Conservation (phyloP, 495 filamentous ascomycete genomes). For the Aspergillus ostianus region DNA sequence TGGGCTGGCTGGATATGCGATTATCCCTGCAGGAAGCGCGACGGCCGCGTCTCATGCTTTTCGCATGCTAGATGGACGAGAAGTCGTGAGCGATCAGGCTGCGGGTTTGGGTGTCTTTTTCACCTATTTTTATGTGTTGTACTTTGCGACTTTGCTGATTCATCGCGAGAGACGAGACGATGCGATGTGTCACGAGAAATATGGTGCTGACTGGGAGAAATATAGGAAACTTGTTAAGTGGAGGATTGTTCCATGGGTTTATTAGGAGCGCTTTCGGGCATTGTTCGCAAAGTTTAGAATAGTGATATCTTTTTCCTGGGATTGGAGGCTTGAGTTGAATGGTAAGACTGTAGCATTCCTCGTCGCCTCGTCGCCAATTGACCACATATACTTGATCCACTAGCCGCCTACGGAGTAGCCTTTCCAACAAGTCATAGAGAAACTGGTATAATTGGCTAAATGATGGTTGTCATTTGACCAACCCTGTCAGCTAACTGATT, state of each 20-base stretch:
- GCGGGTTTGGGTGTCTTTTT: slow-evolving; percentile 71
- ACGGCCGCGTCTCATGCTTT: slow-evolving; percentile 45
- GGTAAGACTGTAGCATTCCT: no score
- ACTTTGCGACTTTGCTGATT: slow-evolving; percentile 78
- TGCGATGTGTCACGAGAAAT: slow-evolving; percentile 77
- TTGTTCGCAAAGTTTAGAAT: no score
- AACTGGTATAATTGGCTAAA: no score
- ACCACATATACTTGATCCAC: no score
- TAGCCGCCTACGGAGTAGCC: no score
- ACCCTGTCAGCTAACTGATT: no score
- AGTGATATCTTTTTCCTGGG: no score
- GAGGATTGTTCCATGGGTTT: slow-evolving; percentile 78
- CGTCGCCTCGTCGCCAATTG: no score
- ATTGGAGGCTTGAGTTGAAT: no score
- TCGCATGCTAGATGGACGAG: slow-evolving; percentile 37
- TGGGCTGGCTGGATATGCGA: slow-evolving; percentile 67
- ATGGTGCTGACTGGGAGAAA: slow-evolving; percentile 82
- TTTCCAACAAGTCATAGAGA: no score
- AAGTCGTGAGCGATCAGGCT: slow-evolving; percentile 55
- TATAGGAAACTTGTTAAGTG: slow-evolving; percentile 73
- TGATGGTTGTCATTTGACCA: no score
- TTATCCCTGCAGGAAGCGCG: slow-evolving; percentile 43
- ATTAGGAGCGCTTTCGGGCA: slow-evolving; percentile 42
- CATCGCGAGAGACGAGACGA: slow-evolving; percentile 82
- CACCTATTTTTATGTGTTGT: slow-evolving; percentile 85